Conservation (phyloP, 257 asterid genomes). For the Nicotiana undulata region DNA sequence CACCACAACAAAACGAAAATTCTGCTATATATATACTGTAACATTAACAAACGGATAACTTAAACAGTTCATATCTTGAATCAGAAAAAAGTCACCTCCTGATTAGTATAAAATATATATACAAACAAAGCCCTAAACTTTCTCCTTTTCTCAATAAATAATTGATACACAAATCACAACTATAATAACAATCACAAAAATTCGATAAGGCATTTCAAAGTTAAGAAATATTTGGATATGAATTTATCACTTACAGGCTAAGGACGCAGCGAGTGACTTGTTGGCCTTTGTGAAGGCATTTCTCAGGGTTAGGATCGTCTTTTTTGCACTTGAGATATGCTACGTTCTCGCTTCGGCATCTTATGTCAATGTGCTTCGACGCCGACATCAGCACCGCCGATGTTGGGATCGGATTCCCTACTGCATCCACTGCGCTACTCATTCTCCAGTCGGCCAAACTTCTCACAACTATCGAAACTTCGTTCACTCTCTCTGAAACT, state of each 20-base stretch:
- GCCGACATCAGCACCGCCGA: slow-evolving; percentile 63
- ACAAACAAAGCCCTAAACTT: not conserved
- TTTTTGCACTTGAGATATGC: slow-evolving; percentile 68
- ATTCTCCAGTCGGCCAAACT: slow-evolving; percentile 14
- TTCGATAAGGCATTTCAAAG: not conserved
- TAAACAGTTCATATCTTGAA: not conserved
- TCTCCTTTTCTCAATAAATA: not conserved
- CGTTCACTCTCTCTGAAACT: not conserved
- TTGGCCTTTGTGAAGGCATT: slow-evolving; percentile 66
- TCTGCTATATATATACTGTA: too few relatives aligned
- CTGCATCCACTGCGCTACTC: slow-evolving; percentile 34
- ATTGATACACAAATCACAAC: not conserved
- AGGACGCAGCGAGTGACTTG: slow-evolving; percentile 69
- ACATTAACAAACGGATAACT: too few relatives aligned
- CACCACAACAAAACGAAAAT: too few relatives aligned
- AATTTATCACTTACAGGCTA: slow-evolving; percentile 37
- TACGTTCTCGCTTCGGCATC: slow-evolving; percentile 53
- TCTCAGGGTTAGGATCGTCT: slow-evolving; percentile 69
- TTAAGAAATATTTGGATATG: not conserved
- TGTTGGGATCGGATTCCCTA: slow-evolving; percentile 47
- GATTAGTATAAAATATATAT: not conserved
- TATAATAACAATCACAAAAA: not conserved
- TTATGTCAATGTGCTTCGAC: slow-evolving; percentile 51
- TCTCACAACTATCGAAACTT: not conserved
- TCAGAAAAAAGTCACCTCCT: not conserved